Evolutionary conservation across 2,329 filamentous ascomycete species (phyloP), one percentile per base, ranked within the genome.

Genomic region (Neonectria faginata): DNA sequence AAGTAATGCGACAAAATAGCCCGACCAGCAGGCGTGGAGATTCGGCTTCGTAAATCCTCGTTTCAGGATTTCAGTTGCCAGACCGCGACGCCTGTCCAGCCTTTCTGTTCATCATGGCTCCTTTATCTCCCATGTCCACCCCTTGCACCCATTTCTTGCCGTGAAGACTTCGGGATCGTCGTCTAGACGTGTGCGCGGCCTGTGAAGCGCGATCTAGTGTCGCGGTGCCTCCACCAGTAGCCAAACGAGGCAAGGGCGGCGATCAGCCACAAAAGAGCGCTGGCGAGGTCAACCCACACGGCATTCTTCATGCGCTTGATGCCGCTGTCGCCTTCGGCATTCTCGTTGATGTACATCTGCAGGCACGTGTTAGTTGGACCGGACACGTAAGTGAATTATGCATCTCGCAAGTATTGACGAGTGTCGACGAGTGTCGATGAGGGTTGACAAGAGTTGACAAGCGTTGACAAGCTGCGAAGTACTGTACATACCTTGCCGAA

Each of bases 251-350:
- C 87, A 12, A 86, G 63, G 4, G 87, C 85, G 3, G 88, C 89
- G 51, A 90, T 78, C 54, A 93, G 80, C 94, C 94, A 97, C 55
- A 97, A 83, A 14, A 93, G 75, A 77, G 93, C 86, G 76, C 91
- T 92, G 51, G 86, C 82, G 55, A 97, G 78, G 77, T 95, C 91
- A 50, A 97, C 84, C 92, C 92, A 97, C 16, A 96, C 92, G 5
- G 93, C 92, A 75, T 90, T 89, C 81, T 94, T 93, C 93, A 97
- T 97, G 61, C 92, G 86, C 69, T 83, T 81, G 62, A 95, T 85
- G 54, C 85, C 89, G 44, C 73, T 72, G 75, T 92, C 85, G 14
- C 89, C 89, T 75, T 91, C 83, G 0, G 89, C 77, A 63, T 93
- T 78, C 73, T 89, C 89, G 58, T 87, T 79, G 75, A 97, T 91